Conservation (phyloP, 2,329 filamentous ascomycete genomes). For the Teratosphaeria gauchensis region DNA sequence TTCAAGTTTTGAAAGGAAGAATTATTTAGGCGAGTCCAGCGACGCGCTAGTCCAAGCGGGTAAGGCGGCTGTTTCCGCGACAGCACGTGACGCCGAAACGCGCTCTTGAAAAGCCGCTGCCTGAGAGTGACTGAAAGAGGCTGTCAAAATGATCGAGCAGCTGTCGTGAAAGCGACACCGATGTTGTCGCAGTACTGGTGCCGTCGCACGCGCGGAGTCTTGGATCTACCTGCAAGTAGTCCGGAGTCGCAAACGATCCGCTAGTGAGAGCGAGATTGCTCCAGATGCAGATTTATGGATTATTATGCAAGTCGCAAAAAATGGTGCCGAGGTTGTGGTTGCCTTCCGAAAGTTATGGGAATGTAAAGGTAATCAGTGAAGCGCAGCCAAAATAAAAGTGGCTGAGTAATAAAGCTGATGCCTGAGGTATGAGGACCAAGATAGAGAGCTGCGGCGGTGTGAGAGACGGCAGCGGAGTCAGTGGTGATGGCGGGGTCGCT, state of each 20-base stretch:
- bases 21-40: constrained; percentile 2
- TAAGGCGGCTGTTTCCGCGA: neutral
- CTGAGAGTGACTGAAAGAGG: neutral
- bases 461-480: neutral
- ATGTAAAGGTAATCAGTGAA: neutral
- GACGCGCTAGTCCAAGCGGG: neutral
- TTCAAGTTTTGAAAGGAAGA: constrained; percentile 2
- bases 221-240: neutral
- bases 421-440: neutral
- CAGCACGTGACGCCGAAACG: constrained; percentile 1
- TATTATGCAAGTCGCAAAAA: constrained; percentile 2
- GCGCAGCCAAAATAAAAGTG: neutral
- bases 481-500: neutral
- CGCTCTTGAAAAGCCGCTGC: constrained; percentile 2
- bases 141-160: neutral
- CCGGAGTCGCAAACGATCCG: constrained; percentile 1
- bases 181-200: neutral
- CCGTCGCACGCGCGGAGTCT: neutral
- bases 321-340: constrained; percentile 1
- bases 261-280: constrained; percentile 8
- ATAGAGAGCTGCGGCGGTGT: neutral
- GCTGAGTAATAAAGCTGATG: neutral
- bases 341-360: neutral
- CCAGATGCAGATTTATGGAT: neutral
- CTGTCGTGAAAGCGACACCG: neutral